A percentile compares a stretch with the other conserved stretches of the same genome.
phyloP scores from a whole-genome alignment of 768 basidiomycete genomes.

The Udeniomyces megalosporus region DNA sequence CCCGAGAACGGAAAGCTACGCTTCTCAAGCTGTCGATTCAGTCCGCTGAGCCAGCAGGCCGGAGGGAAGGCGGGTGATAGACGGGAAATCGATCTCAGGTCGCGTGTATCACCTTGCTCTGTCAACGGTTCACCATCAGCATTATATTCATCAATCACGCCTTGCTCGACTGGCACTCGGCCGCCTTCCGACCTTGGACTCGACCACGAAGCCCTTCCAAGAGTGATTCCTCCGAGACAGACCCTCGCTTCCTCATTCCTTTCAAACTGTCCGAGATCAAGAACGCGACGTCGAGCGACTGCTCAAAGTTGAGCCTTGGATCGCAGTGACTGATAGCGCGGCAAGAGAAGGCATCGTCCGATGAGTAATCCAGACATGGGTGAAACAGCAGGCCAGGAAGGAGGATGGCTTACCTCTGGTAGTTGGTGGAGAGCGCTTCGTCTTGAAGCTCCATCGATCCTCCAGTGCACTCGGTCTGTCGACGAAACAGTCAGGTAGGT shows the following conservation, averaged over 20 bases:
- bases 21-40: too few relatives aligned
- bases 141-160: too few relatives aligned
- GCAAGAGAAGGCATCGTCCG: neutral
- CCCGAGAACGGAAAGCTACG: too few relatives aligned
- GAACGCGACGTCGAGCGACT: conserved; percentile 82
- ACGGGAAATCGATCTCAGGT: neutral
- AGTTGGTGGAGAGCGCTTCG: conserved; percentile 74
- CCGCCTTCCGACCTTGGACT: neutral
- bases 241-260: neutral
- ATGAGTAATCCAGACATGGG: neutral
- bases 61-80: neutral
- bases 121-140: too few relatives aligned
- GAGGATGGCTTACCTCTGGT: conserved; percentile 46
- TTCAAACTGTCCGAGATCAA: conserved; percentile 27
- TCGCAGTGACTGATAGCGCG: neutral
- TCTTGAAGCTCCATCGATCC: conserved; percentile 90
- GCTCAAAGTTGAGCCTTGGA: conserved; percentile 82
- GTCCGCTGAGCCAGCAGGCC: too few relatives aligned
- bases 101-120: too few relatives aligned
- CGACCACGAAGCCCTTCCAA: conserved; percentile 6
- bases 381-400: neutral
- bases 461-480: conserved; percentile 76
- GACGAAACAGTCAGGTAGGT: neutral
- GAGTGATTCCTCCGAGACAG: neutral
- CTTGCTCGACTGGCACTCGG: neutral